These are phyloP conservation scores for Rozella allomycis DNA, from an alignment of 371 early-diverging fungal genomes.

Conservation along the genomic window DNA sequence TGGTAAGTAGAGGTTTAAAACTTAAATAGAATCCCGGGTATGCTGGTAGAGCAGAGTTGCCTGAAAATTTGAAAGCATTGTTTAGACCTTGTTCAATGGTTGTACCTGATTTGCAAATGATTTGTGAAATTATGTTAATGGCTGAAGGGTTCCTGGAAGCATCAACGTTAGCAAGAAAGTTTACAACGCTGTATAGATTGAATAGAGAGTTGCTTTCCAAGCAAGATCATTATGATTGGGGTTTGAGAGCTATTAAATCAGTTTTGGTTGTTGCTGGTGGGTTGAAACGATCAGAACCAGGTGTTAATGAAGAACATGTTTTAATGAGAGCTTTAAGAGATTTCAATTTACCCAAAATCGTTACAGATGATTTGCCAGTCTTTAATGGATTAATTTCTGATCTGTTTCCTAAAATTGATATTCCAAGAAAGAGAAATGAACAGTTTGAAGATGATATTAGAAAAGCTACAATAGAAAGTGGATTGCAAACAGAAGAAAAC, in stretches of 20 bases:
- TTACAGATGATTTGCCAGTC: conserved; percentile 32
- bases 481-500: conserved; percentile 35
- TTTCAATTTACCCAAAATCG: conserved; percentile 42
- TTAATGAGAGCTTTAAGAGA: conserved; percentile 41
- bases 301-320: conserved; percentile 34
- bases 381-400: conserved; percentile 38
- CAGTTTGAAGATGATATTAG: conserved; percentile 31
- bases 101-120: conserved; percentile 38
- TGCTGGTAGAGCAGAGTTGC: conserved; percentile 38
- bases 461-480: conserved; percentile 30
- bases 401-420: conserved; percentile 36
- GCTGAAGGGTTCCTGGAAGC: conserved; percentile 42
- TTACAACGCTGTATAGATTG: conserved; percentile 37
- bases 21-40: conserved; percentile 48
- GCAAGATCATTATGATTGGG: conserved; percentile 47
- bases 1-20: no score
- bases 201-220: conserved; percentile 34
- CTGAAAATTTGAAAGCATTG: conserved; percentile 38
- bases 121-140: conserved; percentile 44
- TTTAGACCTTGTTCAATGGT: conserved; percentile 42
- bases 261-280: conserved; percentile 38
- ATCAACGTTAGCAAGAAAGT: conserved; percentile 29
- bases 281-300: conserved; percentile 32
- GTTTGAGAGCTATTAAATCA: conserved; percentile 38
- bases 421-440: conserved; percentile 29